Evolutionary conservation across 1,284 basidiomycete genomes (phyloP), one percentile per base, ranked within the genome.

Genomic region (Boletus calvinii): DNA sequence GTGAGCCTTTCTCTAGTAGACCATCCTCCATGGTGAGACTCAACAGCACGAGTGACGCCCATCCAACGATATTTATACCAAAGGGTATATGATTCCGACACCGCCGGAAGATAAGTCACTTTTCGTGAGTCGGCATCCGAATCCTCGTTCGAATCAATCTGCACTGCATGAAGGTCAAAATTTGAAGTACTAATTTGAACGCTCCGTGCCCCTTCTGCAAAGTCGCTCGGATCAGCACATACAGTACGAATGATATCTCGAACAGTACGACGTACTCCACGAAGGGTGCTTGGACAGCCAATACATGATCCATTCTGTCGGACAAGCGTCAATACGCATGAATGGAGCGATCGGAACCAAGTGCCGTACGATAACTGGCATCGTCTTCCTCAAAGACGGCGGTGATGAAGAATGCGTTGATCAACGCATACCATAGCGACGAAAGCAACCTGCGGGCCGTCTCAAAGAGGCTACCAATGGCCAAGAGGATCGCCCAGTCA

Each of bases 401-500:
- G 0, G 82, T 84, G 46, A 90, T 69, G 68, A 82, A 86, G 61
- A 88, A 81, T 2, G 75, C 74, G 34, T 77, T 74, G 55, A 78
- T 65, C 29, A 78, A 26, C 34, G 66, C 69, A 22, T 70, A 55
- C 72, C 83, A 87, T 2, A 71, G 35, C 2, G 70, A 62, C 26
- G 72, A 66, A 6, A 72, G 62, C 9, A 75, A 32, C 2, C 84
- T 77, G 17, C 85, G 78, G 36, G 72, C 73, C 0, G 72, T 77
- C 63, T 88, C 87, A 41, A 90, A 65, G 24, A 78, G 57, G 18
- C 80, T 78, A 40, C 87, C 87, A 37, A 88, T 66, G 13, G 84
- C 59, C 45, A 87, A 61, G 47, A 90, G 73, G 59, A 85, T 81
- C 6, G 80, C 50, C 79, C 85, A 87, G 60, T 89, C 84, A n/a